Base-by-base conservation (phyloP, 208 protist genomes). In the Porcisia hertigi region DNA sequence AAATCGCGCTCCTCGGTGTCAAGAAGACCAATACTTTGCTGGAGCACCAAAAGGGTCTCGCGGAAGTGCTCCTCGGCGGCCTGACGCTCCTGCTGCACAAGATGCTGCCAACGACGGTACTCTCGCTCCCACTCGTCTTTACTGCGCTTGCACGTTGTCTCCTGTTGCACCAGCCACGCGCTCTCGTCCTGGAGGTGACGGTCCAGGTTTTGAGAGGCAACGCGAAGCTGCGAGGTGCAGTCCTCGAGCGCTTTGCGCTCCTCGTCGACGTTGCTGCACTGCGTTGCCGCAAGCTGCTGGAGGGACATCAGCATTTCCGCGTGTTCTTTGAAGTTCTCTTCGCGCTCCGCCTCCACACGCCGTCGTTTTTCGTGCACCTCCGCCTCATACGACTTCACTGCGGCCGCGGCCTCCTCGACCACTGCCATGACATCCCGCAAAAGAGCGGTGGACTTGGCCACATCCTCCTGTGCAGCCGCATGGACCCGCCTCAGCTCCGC, bases 51-150 rank as follows among this genome's bases (percentile, higher is more conserved):
- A 1, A 96, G 79, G 0, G 82, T 76, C 12, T 84, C 77, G 69
- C 76, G 67, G 55, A 94, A 93, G 41, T 85, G 88, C 34, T 88
- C 85, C 77, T 91, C 87, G 20, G 85, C 87, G 2, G 74, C 69
- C 36, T 69, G 76, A 45, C 86, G 86, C 74, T 96, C 88, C 23
- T 84, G 75, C 73, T 92, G 79, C 52, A 92, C 89, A 53, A 88
- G 77, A 43, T 88, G 84, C 73, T 83, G 79, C 92, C 92, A 96
- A 11, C 85, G 87, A 16, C 86, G 79, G 76, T 94, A 90, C 77
- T 94, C 88, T 14, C 90, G 84, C 70, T 90, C 85, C 92, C 92
- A 96, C 66, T 88, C 88, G 3, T 79, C 81, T 11, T 81, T 75
- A 55, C 64, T 87, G 23, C 81, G 76, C 12, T 67, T 23, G 82